These are phyloP conservation scores for Rhodotorula sp. DNA, from an alignment of 1,284 basidiomycete genomes.

Conservation along the genomic window DNA sequence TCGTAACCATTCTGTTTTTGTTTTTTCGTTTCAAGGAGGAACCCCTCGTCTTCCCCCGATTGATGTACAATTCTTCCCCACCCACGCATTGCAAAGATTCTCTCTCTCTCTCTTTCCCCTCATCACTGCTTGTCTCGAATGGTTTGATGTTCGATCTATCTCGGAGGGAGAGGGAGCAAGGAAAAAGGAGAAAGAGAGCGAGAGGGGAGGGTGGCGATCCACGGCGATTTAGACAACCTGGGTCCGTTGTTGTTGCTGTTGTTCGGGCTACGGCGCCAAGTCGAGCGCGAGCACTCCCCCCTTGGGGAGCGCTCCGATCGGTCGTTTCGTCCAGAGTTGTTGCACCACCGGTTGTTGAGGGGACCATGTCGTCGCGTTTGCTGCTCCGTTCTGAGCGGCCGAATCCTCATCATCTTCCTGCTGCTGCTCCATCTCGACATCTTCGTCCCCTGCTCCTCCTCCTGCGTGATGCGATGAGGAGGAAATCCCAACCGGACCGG, in stretches of 20 bases:
- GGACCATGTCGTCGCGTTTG: neutral
- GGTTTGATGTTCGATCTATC: neutral
- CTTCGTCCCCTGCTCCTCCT: neutral
- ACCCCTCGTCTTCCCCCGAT: neutral
- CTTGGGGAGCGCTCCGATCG: constrained; percentile 32
- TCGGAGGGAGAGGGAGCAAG: too few relatives aligned
- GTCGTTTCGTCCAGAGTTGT: constrained; percentile 32
- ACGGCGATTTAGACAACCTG: too few relatives aligned
- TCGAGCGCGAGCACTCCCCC: constrained; percentile 15
- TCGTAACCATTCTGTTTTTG: too few relatives aligned
- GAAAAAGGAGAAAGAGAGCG: too few relatives aligned
- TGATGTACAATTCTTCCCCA: neutral
- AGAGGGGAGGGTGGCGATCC: too few relatives aligned
- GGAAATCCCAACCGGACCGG: too few relatives aligned
- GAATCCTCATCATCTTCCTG: neutral
- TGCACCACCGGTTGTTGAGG: neutral
- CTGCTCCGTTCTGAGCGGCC: neutral
- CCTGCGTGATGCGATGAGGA: too few relatives aligned
- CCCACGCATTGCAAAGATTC: neutral
- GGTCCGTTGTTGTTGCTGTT: too few relatives aligned
- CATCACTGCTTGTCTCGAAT: neutral
- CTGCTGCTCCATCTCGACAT: neutral
- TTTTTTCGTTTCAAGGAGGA: too few relatives aligned
- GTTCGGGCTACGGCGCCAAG: neutral
- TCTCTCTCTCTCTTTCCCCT: neutral